Base-by-base conservation (phyloP, 2,329 filamentous ascomycete genomes). In the Paraphoma chrysanthemicola region DNA sequence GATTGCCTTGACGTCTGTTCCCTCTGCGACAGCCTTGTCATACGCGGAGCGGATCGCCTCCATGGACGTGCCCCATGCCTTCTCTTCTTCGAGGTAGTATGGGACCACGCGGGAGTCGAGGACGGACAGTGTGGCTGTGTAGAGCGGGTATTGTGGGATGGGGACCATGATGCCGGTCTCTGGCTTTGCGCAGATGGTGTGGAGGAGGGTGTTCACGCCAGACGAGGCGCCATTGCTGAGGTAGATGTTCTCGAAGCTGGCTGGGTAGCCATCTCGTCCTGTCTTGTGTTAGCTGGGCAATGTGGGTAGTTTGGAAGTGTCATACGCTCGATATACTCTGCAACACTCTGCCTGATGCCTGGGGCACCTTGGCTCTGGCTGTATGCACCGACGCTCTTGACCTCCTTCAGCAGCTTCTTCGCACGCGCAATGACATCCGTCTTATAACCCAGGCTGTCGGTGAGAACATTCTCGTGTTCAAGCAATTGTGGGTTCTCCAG, bases 121-220 rank as follows among this genome's bases (percentile, higher is more conserved):
- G 45, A 99, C 81, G 50, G 93, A 83, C 60, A 99, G 86, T 0
- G 93, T 95, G 28, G 95, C 95, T 8, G 94, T 98, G 82, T 99
- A 99, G 47, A 99, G 89, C 23, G 95, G 95, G 78, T 99, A 99
- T 79, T 99, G 95, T 6, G 95, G 95, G 68, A 99, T 98, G 23
- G 94, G 95, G 17, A 98, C 90, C 60, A 99, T 88, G 53, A 99
- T 86, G 58, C 95, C 95, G 5, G 90, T 90, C 57, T 90, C 84
- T 48, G 89, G 86, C 51, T 83, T 83, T 50, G 91, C 86, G 80
- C 92, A 96, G 76, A 99, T 92, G 75, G 96, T 85, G 80, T 95
- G 89, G 59, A 99, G 85, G 63, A 98, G 88, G 11, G 93, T 96
- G 83, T 93, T 97, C 62, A 99, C 95, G 64, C 94, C 95, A 4